phyloP scores from a whole-genome alignment of 352 stramenopile species.

The Phytophthora fragariae region DNA sequence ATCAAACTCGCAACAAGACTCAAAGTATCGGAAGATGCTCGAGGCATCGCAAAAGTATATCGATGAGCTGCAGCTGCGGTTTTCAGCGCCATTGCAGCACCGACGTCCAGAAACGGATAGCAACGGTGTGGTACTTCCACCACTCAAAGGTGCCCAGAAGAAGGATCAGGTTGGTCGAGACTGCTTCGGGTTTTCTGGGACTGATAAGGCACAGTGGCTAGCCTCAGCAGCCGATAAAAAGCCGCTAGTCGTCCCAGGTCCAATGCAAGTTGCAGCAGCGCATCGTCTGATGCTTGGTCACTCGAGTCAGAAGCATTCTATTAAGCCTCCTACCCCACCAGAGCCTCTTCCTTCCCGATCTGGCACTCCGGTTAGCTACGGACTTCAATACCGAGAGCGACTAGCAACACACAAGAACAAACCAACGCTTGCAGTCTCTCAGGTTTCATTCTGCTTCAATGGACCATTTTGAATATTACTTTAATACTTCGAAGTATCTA shows the following conservation, averaged over 20 bases:
- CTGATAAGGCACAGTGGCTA: slow-evolving; percentile 77
- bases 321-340: slow-evolving; percentile 77
- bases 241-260: slow-evolving; percentile 61
- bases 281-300: slow-evolving; percentile 87
- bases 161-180: slow-evolving; percentile 68
- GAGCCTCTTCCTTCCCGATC: slow-evolving; percentile 54
- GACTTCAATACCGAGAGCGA: slow-evolving; percentile 80
- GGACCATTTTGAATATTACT: slow-evolving; percentile 21
- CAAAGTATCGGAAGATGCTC: slow-evolving; percentile 82
- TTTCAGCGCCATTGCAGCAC: slow-evolving; percentile 81
- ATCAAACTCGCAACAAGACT: slow-evolving; percentile 40
- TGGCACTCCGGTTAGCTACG: slow-evolving; percentile 71
- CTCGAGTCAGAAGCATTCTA: slow-evolving; percentile 81
- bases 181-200: slow-evolving; percentile 84
- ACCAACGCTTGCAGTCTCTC: slow-evolving; percentile 74
- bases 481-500: too few relatives aligned
- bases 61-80: slow-evolving; percentile 83
- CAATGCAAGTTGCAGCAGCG: slow-evolving; percentile 79
- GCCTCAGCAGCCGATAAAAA: slow-evolving; percentile 57
- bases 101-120: slow-evolving; percentile 53
- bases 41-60: slow-evolving; percentile 83
- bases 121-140: slow-evolving; percentile 49
- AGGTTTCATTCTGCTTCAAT: slow-evolving; percentile 77
- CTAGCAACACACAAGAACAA: slow-evolving; percentile 81
- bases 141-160: slow-evolving; percentile 62